Evolutionary conservation across 1,284 basidiomycete genomes (phyloP).

Genomic region (Chondrostereum purpureum): DNA sequence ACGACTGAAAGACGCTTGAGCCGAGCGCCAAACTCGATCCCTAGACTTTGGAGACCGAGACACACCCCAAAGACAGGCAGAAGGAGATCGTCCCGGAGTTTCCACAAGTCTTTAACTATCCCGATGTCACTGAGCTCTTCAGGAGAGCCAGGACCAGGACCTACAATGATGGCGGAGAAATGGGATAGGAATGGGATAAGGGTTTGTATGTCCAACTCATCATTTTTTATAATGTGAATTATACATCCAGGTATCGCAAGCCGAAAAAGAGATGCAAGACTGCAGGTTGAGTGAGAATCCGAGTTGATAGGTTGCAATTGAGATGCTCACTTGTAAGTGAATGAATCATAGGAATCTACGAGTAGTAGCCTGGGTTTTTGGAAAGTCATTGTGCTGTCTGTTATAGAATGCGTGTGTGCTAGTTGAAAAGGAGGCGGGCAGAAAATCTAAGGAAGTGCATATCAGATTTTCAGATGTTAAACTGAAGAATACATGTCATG

Average conservation of each 20-base stretch:
- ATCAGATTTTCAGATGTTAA: too few species aligned
- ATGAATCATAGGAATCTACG: slow-evolving; percentile 82
- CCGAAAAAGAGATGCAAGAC: slow-evolving; percentile 60
- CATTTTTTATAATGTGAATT: slow-evolving; percentile 69
- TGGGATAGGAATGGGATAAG: slow-evolving; percentile 29
- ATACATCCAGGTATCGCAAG: slow-evolving; percentile 49
- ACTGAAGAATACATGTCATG: too few species aligned
- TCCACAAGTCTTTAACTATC: slow-evolving; percentile 62
- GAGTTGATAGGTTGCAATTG: neutral
- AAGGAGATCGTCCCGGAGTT: slow-evolving; percentile 40
- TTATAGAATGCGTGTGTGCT: too few species aligned
- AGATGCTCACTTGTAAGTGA: slow-evolving; percentile 68
- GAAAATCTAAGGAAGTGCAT: too few species aligned
- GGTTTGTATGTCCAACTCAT: slow-evolving; percentile 43
- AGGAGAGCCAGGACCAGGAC: slow-evolving; percentile 81
- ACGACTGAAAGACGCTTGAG: slow-evolving; percentile 49
- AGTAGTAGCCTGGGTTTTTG: slow-evolving; percentile 48
- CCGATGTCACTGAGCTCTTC: slow-evolving; percentile 57
- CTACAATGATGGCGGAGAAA: slow-evolving; percentile 67
- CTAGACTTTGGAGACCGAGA: slow-evolving; percentile 88
- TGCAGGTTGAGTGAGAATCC: slow-evolving; percentile 17
- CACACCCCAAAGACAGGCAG: slow-evolving; percentile 86
- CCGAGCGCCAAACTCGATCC: slow-evolving; percentile 67
- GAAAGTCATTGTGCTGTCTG: too few species aligned
- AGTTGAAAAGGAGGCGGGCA: too few species aligned